Conservation (phyloP, 2,329 filamentous ascomycete genomes). For the Pseudogymnoascus sp. region DNA sequence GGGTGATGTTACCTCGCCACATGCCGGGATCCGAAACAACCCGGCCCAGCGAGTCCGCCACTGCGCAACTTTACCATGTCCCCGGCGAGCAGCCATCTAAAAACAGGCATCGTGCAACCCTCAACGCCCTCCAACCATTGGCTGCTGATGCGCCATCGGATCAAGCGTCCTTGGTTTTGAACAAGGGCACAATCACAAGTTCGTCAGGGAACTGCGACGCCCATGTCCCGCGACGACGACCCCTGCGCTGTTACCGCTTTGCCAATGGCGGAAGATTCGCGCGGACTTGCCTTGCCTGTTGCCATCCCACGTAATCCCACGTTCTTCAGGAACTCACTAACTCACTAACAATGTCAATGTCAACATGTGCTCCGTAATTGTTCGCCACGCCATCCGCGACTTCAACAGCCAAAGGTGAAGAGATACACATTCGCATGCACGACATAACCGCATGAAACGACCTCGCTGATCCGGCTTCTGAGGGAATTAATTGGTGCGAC, state of each 20-base stretch:
- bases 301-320: slow-evolving; percentile 6
- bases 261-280: slow-evolving; percentile 8
- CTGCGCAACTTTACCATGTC: slow-evolving; percentile 3
- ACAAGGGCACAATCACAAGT: background rate
- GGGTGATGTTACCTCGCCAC: background rate
- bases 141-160: background rate
- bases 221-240: background rate
- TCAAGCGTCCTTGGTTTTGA: background rate
- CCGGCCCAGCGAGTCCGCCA: background rate
- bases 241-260: background rate
- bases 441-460: slow-evolving; percentile 1
- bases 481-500: slow-evolving; percentile 1
- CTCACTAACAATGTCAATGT: background rate
- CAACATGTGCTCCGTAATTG: background rate
- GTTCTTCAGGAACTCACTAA: background rate
- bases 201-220: background rate
- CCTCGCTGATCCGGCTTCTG: background rate
- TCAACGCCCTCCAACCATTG: background rate
- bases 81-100: background rate
- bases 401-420: background rate
- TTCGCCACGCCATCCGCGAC: background rate
- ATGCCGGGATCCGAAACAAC: slow-evolving; percentile 11
- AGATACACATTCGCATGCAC: slow-evolving; percentile 3
- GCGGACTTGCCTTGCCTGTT: background rate
- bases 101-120: slow-evolving; percentile 1